phyloP scores from a whole-genome alignment of 78 protist genomes.

The Mantamonas sphyraenae region DNA sequence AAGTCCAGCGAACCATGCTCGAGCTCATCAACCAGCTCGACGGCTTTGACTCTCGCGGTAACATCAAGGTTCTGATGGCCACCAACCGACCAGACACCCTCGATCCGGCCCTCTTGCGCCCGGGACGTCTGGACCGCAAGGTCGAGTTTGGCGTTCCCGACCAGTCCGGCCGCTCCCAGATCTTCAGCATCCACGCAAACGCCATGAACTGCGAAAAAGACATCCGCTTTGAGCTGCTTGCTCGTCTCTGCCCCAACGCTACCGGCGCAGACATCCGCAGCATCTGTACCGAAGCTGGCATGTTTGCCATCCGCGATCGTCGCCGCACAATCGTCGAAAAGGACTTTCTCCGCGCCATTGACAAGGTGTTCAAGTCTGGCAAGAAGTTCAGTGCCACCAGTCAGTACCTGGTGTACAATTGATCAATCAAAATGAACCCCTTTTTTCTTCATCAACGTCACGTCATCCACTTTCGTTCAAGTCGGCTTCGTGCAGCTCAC shows the following conservation, averaged over 20 bases:
- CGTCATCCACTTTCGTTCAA: no score
- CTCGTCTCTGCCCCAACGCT: constrained; percentile 97
- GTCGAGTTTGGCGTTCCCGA: constrained; percentile 97
- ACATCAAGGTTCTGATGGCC: constrained; percentile 98
- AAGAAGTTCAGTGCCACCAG: constrained; percentile 97
- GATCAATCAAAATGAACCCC: background rate
- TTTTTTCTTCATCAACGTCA: no score
- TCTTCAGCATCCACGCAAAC: constrained; percentile 84
- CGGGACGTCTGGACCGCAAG: constrained; percentile 97
- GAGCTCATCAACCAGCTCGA: constrained; percentile 98
- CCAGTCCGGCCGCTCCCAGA: constrained; percentile 73
- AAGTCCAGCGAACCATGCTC: constrained; percentile 99
- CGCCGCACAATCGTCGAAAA: constrained; percentile 84
- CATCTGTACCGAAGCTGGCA: constrained; percentile 83
- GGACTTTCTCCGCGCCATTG: constrained; percentile 95
- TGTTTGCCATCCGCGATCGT: constrained; percentile 80
- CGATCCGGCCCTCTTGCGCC: constrained; percentile 98
- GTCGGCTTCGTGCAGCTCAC: no score
- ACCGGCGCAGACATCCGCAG: constrained; percentile 72
- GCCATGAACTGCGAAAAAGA: constrained; percentile 80
- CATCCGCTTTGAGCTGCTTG: constrained; percentile 96
- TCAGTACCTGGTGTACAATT: constrained; percentile 93
- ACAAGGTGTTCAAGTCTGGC: constrained; percentile 98
- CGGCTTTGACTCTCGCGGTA: constrained; percentile 99
- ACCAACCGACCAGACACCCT: constrained; percentile 96